phyloP scores from a whole-genome alignment of 768 basidiomycete species.

The Tulasnella sp. region DNA sequence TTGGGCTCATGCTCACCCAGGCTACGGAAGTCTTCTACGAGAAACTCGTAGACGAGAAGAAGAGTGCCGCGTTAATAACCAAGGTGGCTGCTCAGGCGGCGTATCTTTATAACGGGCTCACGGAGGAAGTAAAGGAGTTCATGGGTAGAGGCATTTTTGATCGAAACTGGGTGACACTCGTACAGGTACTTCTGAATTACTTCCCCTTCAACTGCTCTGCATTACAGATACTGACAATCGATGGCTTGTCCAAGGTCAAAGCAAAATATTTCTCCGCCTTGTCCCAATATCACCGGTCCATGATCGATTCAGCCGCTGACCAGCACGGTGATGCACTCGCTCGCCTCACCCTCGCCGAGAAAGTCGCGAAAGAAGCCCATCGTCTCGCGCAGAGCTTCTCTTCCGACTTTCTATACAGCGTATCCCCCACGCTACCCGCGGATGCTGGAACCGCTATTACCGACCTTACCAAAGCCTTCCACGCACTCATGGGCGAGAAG shows the following conservation, averaged over 20 bases:
- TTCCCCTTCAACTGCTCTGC: too few species aligned
- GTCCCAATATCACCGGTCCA: constrained; percentile 75
- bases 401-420: constrained; percentile 55
- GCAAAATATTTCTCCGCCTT: constrained; percentile 80
- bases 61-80: constrained; percentile 55
- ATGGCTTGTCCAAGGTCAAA: constrained; percentile 52
- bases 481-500: constrained; percentile 64
- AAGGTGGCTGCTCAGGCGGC: constrained; percentile 81
- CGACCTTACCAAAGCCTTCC: constrained; percentile 77
- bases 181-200: constrained; percentile 58
- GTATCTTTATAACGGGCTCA: constrained; percentile 66
- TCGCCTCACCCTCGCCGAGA: constrained; percentile 66
- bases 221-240: too few species aligned
- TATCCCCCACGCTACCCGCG: constrained; percentile 73
- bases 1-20: constrained; percentile 81
- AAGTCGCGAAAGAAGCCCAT: constrained; percentile 72
- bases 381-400: constrained; percentile 58
- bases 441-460: constrained; percentile 72
- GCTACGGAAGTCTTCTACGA: constrained; percentile 95
- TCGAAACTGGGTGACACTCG: constrained; percentile 80
- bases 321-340: constrained; percentile 84
- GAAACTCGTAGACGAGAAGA: constrained; percentile 90
- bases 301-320: constrained; percentile 61
- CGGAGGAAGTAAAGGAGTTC: constrained; percentile 92
- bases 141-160: constrained; percentile 95